phyloP scores from a whole-genome alignment of 345 rosid species.

The Durio zibethinus region DNA sequence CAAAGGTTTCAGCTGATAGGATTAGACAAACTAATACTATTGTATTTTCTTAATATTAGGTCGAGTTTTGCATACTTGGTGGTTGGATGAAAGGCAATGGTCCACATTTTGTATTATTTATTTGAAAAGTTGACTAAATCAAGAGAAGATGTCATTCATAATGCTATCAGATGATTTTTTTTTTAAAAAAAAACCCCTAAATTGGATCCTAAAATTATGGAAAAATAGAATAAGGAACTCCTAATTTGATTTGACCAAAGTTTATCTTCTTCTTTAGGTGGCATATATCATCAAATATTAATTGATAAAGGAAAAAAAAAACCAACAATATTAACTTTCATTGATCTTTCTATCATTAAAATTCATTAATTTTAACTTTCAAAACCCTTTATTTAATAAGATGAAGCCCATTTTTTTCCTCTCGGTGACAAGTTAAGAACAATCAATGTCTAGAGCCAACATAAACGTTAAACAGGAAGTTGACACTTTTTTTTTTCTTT shows the following conservation, averaged over 20 bases:
- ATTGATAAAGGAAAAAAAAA: background rate
- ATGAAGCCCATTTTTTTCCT: background rate
- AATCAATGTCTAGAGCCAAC: background rate
- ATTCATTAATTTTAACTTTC: background rate
- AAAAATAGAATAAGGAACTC: background rate
- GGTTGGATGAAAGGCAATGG: too few relatives aligned
- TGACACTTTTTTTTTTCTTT: background rate
- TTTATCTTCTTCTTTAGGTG: background rate
- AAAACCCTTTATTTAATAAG: background rate
- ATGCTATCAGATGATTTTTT: too few relatives aligned
- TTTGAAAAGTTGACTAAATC: background rate
- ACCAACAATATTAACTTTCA: background rate
- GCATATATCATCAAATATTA: background rate
- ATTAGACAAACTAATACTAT: background rate
- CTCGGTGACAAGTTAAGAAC: background rate
- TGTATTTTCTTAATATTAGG: too few relatives aligned
- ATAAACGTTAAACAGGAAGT: background rate
- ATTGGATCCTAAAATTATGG: background rate
- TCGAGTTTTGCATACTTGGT: too few relatives aligned
- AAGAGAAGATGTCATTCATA: background rate
- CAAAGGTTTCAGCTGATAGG: background rate
- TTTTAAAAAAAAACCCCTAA: background rate
- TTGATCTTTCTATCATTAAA: too few relatives aligned
- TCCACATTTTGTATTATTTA: background rate
- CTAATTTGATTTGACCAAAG: background rate